Conservation (phyloP, 208 protist genomes). For the Porcisia hertigi region DNA sequence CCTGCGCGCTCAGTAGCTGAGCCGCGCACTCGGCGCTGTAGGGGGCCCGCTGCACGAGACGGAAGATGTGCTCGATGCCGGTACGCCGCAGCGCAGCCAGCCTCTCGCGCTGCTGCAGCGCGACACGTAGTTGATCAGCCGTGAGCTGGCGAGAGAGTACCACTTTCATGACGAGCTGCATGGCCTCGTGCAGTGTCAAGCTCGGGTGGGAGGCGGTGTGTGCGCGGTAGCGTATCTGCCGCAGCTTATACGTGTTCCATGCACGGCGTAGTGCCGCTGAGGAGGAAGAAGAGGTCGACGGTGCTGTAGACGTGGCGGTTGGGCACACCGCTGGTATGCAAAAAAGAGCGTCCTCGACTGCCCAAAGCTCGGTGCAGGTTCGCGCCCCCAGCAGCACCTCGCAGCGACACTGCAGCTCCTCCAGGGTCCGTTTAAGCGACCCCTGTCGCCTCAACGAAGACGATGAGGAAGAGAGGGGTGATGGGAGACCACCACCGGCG, state of each 20-base stretch:
- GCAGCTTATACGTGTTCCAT: constrained; percentile 16
- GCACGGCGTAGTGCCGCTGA: not conserved
- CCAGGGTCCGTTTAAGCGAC: constrained; percentile 9
- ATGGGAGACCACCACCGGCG: not conserved
- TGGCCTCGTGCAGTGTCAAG: constrained; percentile 33
- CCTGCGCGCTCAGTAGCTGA: constrained; percentile 36
- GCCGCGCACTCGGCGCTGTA: constrained; percentile 37
- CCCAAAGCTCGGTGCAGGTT: constrained; percentile 31
- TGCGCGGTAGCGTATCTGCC: constrained; percentile 24
- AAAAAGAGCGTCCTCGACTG: constrained; percentile 23
- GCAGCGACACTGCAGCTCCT: constrained; percentile 28
- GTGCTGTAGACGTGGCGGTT: not conserved
- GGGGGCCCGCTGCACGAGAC: constrained; percentile 30
- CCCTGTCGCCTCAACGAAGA: constrained; percentile 1
- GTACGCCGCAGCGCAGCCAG: constrained; percentile 35
- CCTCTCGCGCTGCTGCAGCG: constrained; percentile 36
- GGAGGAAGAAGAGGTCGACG: not conserved
- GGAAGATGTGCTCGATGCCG: constrained; percentile 37
- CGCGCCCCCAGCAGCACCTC: constrained; percentile 28
- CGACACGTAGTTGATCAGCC: constrained; percentile 17
- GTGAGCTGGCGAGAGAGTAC: constrained; percentile 26
- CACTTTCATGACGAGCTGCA: constrained; percentile 27
- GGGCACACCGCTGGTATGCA: constrained; percentile 1
- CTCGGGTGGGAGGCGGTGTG: constrained; percentile 24
- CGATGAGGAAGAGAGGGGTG: not conserved